Conservation (phyloP, 768 basidiomycete species). For the Podaxis sp. region DNA sequence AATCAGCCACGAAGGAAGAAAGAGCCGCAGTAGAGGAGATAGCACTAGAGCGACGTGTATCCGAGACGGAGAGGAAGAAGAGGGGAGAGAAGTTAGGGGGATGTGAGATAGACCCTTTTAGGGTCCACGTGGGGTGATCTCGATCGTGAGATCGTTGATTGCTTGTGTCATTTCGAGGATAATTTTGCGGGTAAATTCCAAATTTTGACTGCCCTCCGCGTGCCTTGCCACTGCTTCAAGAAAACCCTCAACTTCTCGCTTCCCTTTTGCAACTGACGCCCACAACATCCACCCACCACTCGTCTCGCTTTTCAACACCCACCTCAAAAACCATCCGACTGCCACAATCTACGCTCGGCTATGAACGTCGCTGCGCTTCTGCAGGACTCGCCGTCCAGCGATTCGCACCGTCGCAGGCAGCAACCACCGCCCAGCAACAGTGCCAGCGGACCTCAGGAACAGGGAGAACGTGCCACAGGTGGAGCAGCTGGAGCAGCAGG, state of each 20-base stretch:
- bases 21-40: not conserved
- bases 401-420: conserved; percentile 9
- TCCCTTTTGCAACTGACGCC: conserved; percentile 11
- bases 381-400: conserved; percentile 20
- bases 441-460: conserved; percentile 1
- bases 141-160: conserved; percentile 21
- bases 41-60: not conserved
- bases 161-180: conserved; percentile 17
- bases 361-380: conserved; percentile 22
- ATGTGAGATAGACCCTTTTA: conserved; percentile 4
- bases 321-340: not conserved
- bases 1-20: not conserved
- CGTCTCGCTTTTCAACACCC: not conserved
- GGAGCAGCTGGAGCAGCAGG: not conserved
- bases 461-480: conserved; percentile 1
- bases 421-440: conserved; percentile 3
- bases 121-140: conserved; percentile 18
- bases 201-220: conserved; percentile 17
- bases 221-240: conserved; percentile 14
- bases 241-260: conserved; percentile 8
- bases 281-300: not conserved
- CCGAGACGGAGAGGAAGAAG: not conserved
- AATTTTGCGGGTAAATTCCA: conserved; percentile 17
- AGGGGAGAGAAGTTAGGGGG: not conserved
- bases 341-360: not conserved